phyloP scores from a whole-genome alignment of 306 rosid genomes.

The Pyrus communis region DNA sequence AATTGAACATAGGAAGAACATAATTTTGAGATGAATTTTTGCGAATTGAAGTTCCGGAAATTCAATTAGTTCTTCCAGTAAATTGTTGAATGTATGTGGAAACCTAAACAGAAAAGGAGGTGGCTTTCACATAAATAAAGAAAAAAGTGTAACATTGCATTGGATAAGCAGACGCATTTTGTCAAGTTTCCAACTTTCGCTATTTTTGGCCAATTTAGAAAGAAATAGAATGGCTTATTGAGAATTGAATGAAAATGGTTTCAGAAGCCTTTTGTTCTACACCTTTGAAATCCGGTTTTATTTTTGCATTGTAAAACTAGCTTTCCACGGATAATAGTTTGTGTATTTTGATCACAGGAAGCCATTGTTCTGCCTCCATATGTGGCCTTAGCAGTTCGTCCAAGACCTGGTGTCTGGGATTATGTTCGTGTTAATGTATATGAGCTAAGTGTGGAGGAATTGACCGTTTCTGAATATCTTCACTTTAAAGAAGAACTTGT shows the following conservation, averaged over 20 bases:
- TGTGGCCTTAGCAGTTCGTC: conserved; percentile 88
- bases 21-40: too few relatives aligned
- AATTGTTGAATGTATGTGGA: not conserved
- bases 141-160: not conserved
- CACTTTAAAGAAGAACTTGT: conserved; percentile 79
- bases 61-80: not conserved
- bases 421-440: conserved; percentile 71
- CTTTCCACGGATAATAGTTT: not conserved
- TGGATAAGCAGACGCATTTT: not conserved
- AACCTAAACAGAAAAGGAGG: too few relatives aligned
- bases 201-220: not conserved
- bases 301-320: not conserved
- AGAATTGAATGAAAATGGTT: not conserved
- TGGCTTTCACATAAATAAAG: not conserved
- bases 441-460: conserved; percentile 82
- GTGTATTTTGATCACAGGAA: conserved; percentile 38
- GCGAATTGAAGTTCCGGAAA: not conserved
- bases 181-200: not conserved
- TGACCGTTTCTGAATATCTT: conserved; percentile 81
- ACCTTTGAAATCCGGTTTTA: not conserved
- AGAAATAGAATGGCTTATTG: not conserved
- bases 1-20: not conserved
- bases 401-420: conserved; percentile 91
- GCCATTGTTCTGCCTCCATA: conserved; percentile 83
- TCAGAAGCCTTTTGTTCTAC: not conserved